A percentile compares a stretch with the other conserved stretches of the same genome.
phyloP scores from a whole-genome alignment of 1,139 yeast species.

The Geotrichum restrictum region DNA sequence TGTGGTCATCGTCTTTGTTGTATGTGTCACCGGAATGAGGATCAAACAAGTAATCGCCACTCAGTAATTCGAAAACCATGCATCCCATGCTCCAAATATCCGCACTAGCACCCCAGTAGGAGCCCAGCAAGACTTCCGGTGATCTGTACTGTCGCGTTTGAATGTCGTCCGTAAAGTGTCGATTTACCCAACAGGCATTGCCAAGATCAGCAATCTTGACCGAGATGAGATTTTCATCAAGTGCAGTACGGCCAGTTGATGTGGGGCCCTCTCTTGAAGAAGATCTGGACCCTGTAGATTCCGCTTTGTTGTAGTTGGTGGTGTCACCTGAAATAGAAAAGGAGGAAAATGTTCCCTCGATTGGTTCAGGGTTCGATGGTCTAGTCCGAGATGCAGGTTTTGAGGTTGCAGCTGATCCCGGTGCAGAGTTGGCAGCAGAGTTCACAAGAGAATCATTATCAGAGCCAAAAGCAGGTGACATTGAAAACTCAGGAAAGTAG shows the following conservation, averaged over 20 bases:
- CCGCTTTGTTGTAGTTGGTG: background rate
- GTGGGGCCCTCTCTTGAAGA: slow-evolving; percentile 13
- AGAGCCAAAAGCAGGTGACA: slow-evolving; percentile 25
- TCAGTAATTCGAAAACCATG: slow-evolving; percentile 69
- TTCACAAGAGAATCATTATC: background rate
- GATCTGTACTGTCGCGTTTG: slow-evolving; percentile 84
- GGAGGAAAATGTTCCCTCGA: slow-evolving; percentile 21
- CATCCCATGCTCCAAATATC: slow-evolving; percentile 87
- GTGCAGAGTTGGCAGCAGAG: slow-evolving; percentile 3
- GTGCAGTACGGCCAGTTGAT: slow-evolving; percentile 24
- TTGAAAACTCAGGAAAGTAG: slow-evolving; percentile 29
- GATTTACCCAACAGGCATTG: slow-evolving; percentile 71
- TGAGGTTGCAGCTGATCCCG: slow-evolving; percentile 20
- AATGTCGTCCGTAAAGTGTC: slow-evolving; percentile 76
- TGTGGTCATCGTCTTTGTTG: slow-evolving; percentile 76
- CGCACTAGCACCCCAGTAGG: slow-evolving; percentile 77
- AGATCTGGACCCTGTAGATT: slow-evolving; percentile 15
- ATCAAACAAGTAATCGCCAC: slow-evolving; percentile 82
- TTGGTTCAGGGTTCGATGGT: slow-evolving; percentile 19
- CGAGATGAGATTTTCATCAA: slow-evolving; percentile 43
- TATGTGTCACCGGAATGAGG: slow-evolving; percentile 65
- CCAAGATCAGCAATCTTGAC: slow-evolving; percentile 83
- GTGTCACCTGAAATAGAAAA: slow-evolving; percentile 10
- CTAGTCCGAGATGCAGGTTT: slow-evolving; percentile 7
- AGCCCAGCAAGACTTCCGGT: slow-evolving; percentile 69